Conservation (phyloP, 2,329 filamentous ascomycete genomes). For the Trichoderma guizhouense region DNA sequence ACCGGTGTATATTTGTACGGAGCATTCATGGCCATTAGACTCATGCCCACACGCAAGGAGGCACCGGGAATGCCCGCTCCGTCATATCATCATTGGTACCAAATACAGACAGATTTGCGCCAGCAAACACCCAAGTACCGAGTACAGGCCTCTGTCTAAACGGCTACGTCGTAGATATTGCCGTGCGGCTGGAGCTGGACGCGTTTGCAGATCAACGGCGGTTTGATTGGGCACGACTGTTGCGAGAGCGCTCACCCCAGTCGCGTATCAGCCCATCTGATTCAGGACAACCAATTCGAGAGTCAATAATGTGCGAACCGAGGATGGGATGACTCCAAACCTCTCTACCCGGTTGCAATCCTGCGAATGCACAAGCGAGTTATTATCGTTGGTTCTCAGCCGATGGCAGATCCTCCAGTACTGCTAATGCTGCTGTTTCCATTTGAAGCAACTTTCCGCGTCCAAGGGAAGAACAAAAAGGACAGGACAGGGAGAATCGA, state of each 20-base stretch:
- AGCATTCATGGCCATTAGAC: background rate
- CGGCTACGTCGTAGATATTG: background rate
- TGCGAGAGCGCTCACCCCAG: background rate
- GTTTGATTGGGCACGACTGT: background rate
- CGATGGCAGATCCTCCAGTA: background rate
- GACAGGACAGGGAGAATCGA: background rate
- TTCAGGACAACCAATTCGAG: background rate
- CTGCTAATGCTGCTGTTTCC: background rate
- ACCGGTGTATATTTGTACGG: background rate
- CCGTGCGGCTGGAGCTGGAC: slow-evolving; percentile 3
- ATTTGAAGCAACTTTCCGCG: background rate
- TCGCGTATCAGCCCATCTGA: background rate
- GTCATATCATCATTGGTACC: background rate
- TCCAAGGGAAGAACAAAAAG: background rate
- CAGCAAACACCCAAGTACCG: background rate
- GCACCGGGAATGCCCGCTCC: background rate
- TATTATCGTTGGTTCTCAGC: background rate
- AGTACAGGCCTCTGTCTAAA: background rate
- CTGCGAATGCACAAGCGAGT: background rate
- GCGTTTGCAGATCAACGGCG: background rate
- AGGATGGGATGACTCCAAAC: background rate
- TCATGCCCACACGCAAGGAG: background rate
- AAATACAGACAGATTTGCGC: background rate
- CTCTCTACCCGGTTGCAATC: background rate
- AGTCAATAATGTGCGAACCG: background rate